Evolutionary conservation across 805 yeast genomes (phyloP), one percentile per base, ranked within the genome.

Genomic region (Candida khao-thaluensis): DNA sequence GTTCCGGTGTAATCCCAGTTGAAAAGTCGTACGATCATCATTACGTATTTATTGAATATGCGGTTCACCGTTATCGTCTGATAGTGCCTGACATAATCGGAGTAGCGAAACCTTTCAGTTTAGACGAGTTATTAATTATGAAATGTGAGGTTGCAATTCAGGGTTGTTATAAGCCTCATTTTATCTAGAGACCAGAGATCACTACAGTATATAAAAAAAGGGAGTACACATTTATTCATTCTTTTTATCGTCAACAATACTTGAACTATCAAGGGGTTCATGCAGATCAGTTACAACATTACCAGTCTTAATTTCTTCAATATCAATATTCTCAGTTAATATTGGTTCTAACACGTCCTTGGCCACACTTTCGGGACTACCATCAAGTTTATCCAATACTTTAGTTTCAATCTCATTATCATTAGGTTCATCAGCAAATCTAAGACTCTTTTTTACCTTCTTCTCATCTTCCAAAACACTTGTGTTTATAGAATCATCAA

Each of bases 351-450:
- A 35, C 2, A 41, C 42, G 12, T 46, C 40, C 25, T 42, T 46
- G 3, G 43, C 23, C 2, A 42, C 35, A 6, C 22, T n/a, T 32
- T 40, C 32, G 1, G 49, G 49, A 15, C 43, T 41, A 12, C 31
- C 42, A 26, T 42, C 42, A 11, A 42, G 38, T 37, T 45, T 41
- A 5, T 42, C 47, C 26, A 45, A 37, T 10, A 42, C 27, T 16
- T 31, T 30, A 7, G 36, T 33, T 5, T 34, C 35, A 15, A 31
- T 32, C 5, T 24, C 38, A 21, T 15, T 21, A 23, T 17, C 23
- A 15, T 27, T 7, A 15, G 42, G 44, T 15, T 62, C 59, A 27
- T 60, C 64, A 14, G 71, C 74, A 48, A 73, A 73, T 31, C 77
- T 53, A 40, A 73, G 59, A 38, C 69, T 66, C 38, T 47, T 43